Evolutionary conservation across 371 early-diverging fungal genomes (phyloP).

Genomic region (Fennellomyces sp.): DNA sequence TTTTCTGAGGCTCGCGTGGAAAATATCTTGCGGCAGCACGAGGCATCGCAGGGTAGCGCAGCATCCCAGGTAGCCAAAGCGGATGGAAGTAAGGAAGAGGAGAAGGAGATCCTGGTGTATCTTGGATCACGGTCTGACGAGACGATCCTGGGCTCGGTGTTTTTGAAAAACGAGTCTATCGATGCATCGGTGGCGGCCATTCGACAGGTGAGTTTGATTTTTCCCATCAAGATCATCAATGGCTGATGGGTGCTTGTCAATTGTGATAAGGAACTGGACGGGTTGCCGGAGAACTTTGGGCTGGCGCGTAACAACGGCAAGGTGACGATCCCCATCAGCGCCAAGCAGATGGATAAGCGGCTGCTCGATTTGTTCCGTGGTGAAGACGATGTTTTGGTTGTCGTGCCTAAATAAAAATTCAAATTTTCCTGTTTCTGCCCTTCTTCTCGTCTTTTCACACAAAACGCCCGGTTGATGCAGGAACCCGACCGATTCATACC

Average conservation of each 20-base stretch:
- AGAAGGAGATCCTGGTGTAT: conserved; percentile 57
- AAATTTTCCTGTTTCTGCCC: neutral
- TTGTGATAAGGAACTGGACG: conserved; percentile 74
- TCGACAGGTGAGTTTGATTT: conserved; percentile 37
- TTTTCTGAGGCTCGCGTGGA: conserved; percentile 52
- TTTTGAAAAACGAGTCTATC: conserved; percentile 53
- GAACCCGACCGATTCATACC: conserved; percentile 1
- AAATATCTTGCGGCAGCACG: conserved; percentile 28
- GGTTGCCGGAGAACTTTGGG: conserved; percentile 52
- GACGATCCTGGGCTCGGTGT: conserved; percentile 55
- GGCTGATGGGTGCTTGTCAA: neutral
- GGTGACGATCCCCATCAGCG: conserved; percentile 61
- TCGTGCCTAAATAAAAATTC: conserved; percentile 26
- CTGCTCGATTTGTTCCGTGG: conserved; percentile 55
- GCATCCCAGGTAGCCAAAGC: neutral
- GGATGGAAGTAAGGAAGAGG: conserved; percentile 4
- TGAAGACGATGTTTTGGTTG: conserved; percentile 56
- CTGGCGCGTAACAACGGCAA: conserved; percentile 66
- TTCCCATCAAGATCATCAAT: neutral
- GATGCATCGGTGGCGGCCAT: conserved; percentile 43
- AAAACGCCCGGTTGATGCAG: neutral
- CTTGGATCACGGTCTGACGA: conserved; percentile 41
- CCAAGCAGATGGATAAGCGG: conserved; percentile 61
- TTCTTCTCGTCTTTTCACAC: neutral
- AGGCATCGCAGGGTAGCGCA: conserved; percentile 15